A percentile compares a stretch with the other conserved stretches of the same genome.
Evolutionary conservation across 2,329 filamentous ascomycete species (phyloP).

Genomic region (Clarireedia paspali): DNA sequence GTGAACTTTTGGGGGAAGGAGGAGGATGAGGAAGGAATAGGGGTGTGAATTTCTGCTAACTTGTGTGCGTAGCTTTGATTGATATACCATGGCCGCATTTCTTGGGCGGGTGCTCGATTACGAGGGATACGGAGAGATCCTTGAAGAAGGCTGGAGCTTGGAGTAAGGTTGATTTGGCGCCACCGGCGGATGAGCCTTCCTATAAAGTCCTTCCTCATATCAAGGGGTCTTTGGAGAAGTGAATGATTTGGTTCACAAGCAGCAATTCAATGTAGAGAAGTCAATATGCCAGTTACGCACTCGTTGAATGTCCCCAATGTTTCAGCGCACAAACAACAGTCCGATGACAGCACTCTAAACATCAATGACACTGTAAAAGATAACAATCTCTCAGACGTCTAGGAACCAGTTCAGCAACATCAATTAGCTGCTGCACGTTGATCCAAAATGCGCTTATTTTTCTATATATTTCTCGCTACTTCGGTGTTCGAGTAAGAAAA

Average conservation of each 20-base stretch:
- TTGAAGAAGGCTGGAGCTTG: conserved; percentile 21
- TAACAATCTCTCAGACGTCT: no score
- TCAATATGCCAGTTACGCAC: background rate
- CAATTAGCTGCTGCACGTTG: no score
- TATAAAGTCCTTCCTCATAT: conserved; percentile 25
- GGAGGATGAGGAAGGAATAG: no score
- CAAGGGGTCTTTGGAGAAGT: conserved; percentile 23
- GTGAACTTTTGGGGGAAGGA: background rate
- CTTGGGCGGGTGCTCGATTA: conserved; percentile 24
- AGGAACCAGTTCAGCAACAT: no score
- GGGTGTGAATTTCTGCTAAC: conserved; percentile 3
- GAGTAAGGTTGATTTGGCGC: conserved; percentile 22
- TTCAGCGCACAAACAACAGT: no score
- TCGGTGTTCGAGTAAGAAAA: no score
- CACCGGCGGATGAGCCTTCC: conserved; percentile 16
- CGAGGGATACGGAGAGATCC: conserved; percentile 22
- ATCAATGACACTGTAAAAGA: no score
- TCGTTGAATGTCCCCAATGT: background rate
- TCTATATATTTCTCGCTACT: no score
- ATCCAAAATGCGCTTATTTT: no score
- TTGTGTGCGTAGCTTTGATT: conserved; percentile 10
- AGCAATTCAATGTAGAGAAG: no score
- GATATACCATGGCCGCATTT: conserved; percentile 25
- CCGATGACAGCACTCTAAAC: no score
- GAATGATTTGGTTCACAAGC: background rate